These are phyloP conservation scores for Acanthamoeba royreba DNA, from an alignment of 208 protist genomes.

Conservation along the genomic window DNA sequence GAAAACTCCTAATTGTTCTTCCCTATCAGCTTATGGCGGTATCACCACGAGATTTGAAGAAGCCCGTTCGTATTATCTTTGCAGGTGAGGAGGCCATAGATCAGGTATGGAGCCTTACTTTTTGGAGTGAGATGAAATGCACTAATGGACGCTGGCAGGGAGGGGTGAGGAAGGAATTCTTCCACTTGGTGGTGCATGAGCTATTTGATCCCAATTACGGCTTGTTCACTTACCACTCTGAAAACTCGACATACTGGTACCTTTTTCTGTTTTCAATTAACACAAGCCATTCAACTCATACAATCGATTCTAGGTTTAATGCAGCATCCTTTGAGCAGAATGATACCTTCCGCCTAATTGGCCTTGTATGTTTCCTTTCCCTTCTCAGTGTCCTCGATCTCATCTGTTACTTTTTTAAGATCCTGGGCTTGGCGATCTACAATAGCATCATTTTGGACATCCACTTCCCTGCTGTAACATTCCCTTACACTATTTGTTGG, in stretches of 20 bases:
- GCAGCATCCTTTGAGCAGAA: not conserved
- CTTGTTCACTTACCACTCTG: not conserved
- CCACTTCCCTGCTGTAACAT: constrained; percentile 82
- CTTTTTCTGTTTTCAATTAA: not conserved
- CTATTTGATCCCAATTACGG: constrained; percentile 44
- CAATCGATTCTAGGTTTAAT: not conserved
- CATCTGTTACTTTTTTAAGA: not conserved
- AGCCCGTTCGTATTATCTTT: not conserved
- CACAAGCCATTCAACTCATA: not conserved
- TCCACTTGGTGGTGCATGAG: constrained; percentile 66
- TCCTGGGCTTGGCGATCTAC: constrained; percentile 91
- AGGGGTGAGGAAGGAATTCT: constrained; percentile 95
- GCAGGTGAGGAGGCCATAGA: constrained; percentile 72
- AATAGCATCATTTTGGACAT: constrained; percentile 92
- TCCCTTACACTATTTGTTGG: not conserved
- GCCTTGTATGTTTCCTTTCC: not conserved
- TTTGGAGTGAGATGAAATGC: not conserved
- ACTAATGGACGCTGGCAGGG: constrained; percentile 73
- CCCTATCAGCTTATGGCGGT: no score
- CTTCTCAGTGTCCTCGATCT: not conserved
- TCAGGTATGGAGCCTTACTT: constrained; percentile 41
- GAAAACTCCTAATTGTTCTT: not conserved
- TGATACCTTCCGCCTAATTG: not conserved
- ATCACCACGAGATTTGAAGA: constrained; percentile 3
- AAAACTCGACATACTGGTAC: not conserved